Base-by-base conservation (phyloP, 1,284 basidiomycete species). In the Cryptococcus jaspeensis region DNA sequence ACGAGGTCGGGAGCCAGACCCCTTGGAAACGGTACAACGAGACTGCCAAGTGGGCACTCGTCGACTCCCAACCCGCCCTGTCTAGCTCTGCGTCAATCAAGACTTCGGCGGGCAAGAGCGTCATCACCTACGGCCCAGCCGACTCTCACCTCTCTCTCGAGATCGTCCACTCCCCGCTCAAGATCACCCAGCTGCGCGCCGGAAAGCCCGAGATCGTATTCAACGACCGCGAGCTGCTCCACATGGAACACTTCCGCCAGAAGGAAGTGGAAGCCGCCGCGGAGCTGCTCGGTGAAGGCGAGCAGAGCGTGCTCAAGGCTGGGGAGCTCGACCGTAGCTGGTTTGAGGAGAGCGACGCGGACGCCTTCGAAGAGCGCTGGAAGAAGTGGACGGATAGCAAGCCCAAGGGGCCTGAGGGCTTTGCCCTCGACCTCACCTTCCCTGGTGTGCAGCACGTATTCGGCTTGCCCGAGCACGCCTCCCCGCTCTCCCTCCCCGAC, bases 391-490 rank as follows among this genome's bases (percentile, higher is more conserved):
- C 85, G 0, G 96, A 99, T 74, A 83, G 85, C 2, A 99, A 99
- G 76, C 95, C 95, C 0, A 97, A 97, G 81, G 96, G 93, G 18
- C 96, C 95, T 22, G 93, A 99, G 77, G 93, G 90, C 0, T 82
- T 97, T 53, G 92, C 89, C 0, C 73, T 99, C 59, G 96, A 99
- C 71, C 88, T 99, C 65, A 85, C 85, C 56, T 99, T 99, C 83
- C 94, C 94, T 1, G 87, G 86, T 61, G 91, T 93, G 59, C 84
- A 85, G 35, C 87, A 90, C 59, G 86, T 98, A 56, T 99, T 91
- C 67, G 95, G 96, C 55, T 92, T 99, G 43, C 95, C 96, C 3
- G 92, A 99, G 78, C 96, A 96, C 70, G 95, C 96, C 9, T 93
- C 93, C 0, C 85, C 87, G 6, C 83, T 99, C 35, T 88, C 89